Base-by-base conservation (phyloP, 2,329 filamentous ascomycete genomes). In the Talaromyces amestolkiae region DNA sequence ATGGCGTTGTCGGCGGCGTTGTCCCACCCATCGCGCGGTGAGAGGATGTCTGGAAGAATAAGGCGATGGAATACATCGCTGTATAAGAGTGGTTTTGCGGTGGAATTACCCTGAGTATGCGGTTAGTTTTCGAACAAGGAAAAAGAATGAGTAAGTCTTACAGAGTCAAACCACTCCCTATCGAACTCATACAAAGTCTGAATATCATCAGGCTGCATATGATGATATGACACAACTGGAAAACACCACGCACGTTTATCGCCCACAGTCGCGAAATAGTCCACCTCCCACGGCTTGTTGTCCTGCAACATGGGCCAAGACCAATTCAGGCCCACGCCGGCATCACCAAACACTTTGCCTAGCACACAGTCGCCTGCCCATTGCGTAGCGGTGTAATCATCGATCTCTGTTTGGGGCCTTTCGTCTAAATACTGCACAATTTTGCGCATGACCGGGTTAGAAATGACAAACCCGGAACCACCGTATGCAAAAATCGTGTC, bases 131-230 rank as follows among this genome's bases (percentile, higher is more conserved):
- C 3, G 13, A 22, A 39, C n/a, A 22, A 0, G 19, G 13, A 0
- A 24, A 33, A 17, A 17, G 2, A 33, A 11, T 19, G 22, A 41
- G 15, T 1, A 17, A 43, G 5, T 43, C 54, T 27, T 82, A 90
- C 88, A 73, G 87, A 86, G 75, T 85, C 84, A 77, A 88, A 89
- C 71, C 86, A 79, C 58, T 73, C 74, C 56, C 76, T 76, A 68
- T 85, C 81, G 35, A 84, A 82, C 8, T 76, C 74, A 72, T 77
- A 80, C 33, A 85, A 74, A 3, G 74, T 72, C 45, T 77, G 72
- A 15, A 81, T 78, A 11, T 84, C 79, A 1, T 71, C 68, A 1
- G 80, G 70, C 0, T 77, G 73, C 11, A 85, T 74, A 66, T 84
- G 82, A 65, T 85, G 83, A 70, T 84, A 83, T 1, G 81, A 76